phyloP scores from a whole-genome alignment of 2,329 filamentous ascomycete genomes.

The Ceratocystis cubensis region DNA sequence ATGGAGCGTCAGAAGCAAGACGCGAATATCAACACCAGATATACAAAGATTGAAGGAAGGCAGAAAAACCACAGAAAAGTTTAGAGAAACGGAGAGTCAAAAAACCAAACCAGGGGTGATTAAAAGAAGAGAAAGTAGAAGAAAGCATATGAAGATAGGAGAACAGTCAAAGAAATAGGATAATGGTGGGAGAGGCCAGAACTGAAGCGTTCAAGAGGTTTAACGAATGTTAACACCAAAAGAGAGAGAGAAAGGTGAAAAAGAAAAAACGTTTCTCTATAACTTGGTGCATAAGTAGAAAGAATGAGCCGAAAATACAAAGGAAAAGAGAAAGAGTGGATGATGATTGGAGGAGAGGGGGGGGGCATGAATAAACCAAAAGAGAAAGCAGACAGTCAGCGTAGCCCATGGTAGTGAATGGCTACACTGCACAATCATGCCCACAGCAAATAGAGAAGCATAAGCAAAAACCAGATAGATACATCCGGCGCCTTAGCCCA shows the following conservation, averaged over 20 bases:
- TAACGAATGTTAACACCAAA: no score
- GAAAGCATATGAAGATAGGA: neutral
- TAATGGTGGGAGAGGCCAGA: neutral
- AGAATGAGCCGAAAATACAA: neutral
- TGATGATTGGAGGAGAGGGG: neutral
- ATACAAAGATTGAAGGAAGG: neutral
- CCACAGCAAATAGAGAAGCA: neutral
- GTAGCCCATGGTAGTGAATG: neutral
- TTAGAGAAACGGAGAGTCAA: neutral
- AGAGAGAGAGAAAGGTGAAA: conserved; percentile 5
- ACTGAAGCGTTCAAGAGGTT: neutral
- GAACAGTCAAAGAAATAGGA: neutral
- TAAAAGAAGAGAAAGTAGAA: neutral
- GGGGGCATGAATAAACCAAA: neutral
- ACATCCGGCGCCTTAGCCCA: conserved; percentile 31
- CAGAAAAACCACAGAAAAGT: neutral
- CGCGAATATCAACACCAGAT: conserved; percentile 5
- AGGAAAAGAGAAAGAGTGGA: conserved; percentile 5
- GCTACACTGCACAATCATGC: neutral
- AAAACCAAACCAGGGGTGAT: neutral
- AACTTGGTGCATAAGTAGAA: neutral
- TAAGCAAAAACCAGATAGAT: neutral
- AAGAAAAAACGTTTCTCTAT: neutral
- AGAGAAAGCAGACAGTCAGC: neutral
- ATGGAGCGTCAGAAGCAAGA: neutral